A percentile compares a stretch with the other conserved stretches of the same genome.
Evolutionary conservation across 2,329 filamentous ascomycete genomes (phyloP).

Genomic region (Cladophialophora psammophila): DNA sequence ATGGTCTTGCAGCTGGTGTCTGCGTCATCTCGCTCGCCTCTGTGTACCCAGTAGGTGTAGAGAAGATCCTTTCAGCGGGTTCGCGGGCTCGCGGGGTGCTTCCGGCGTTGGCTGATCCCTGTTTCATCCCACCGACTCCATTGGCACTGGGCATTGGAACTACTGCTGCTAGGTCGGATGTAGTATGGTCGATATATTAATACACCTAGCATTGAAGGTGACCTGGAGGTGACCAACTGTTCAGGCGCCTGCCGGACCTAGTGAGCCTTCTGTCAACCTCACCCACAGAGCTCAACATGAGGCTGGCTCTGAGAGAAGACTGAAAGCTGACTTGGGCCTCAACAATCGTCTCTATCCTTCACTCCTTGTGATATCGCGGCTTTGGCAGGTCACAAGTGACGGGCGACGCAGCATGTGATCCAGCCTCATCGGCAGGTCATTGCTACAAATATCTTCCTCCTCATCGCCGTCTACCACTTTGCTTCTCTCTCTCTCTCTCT

Average conservation of each 20-base stretch:
- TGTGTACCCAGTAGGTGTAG: no score
- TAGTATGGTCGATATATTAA: background rate
- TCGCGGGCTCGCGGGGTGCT: background rate
- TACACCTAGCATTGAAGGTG: background rate
- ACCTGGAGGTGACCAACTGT: background rate
- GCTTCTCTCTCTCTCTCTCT: background rate
- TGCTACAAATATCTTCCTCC: conserved; percentile 14
- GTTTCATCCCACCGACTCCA: background rate
- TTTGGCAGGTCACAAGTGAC: background rate
- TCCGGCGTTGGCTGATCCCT: background rate
- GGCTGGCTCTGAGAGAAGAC: background rate
- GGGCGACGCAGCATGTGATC: conserved; percentile 1
- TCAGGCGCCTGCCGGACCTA: no score
- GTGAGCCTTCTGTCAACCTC: background rate
- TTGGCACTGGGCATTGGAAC: background rate
- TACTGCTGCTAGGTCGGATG: background rate
- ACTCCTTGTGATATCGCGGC: background rate
- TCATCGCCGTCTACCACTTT: background rate
- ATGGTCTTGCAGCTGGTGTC: background rate
- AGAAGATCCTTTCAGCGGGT: no score
- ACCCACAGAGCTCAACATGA: conserved; percentile 4
- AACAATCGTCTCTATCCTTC: background rate
- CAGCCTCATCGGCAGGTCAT: background rate
- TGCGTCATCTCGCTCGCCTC: background rate
- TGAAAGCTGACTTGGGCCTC: background rate